A percentile compares a stretch with the other conserved stretches of the same genome.
phyloP scores from a whole-genome alignment of 345 rosid species.

The Eucalyptus virginea region DNA sequence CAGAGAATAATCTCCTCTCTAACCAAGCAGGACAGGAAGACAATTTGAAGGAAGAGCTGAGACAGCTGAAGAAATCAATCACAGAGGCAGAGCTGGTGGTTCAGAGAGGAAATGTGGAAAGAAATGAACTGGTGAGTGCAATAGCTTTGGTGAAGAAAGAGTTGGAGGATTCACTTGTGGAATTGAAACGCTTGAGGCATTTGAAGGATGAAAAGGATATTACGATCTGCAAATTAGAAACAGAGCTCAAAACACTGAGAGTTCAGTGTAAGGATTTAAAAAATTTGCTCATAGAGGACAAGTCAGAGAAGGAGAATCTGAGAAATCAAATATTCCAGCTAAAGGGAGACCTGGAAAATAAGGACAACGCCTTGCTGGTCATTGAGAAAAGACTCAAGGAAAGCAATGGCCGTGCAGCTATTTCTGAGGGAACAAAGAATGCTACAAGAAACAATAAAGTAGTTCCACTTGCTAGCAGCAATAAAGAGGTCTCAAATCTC shows the following conservation, averaged over 20 bases:
- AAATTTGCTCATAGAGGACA: conserved; percentile 29
- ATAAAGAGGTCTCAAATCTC: conserved; percentile 46
- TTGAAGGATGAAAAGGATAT: conserved; percentile 36
- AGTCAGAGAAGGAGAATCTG: conserved; percentile 55
- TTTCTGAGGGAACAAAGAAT: conserved; percentile 20
- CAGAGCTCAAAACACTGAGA: conserved; percentile 37
- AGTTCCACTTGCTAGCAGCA: conserved; percentile 17
- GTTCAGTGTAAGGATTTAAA: conserved; percentile 32
- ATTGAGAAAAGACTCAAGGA: conserved; percentile 52
- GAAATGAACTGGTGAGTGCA: conserved; percentile 18
- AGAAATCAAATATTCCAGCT: conserved; percentile 39
- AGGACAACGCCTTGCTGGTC: conserved; percentile 29
- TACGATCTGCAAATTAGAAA: conserved; percentile 12
- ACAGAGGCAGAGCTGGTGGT: conserved; percentile 28
- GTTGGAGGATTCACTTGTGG: conserved; percentile 22
- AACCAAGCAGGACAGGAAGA: background rate
- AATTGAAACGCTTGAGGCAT: conserved; percentile 24
- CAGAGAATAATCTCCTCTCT: background rate
- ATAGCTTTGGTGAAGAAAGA: conserved; percentile 35
- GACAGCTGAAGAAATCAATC: conserved; percentile 18
- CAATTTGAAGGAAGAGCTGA: conserved; percentile 11
- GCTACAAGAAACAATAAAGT: conserved; percentile 28
- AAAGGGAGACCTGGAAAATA: conserved; percentile 60
- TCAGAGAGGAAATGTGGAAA: conserved; percentile 25
- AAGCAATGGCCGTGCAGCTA: conserved; percentile 18